A percentile compares a stretch with the other conserved stretches of the same genome.
Evolutionary conservation across 2,329 filamentous ascomycete species (phyloP).

Genomic region (Cladosporium sp.): DNA sequence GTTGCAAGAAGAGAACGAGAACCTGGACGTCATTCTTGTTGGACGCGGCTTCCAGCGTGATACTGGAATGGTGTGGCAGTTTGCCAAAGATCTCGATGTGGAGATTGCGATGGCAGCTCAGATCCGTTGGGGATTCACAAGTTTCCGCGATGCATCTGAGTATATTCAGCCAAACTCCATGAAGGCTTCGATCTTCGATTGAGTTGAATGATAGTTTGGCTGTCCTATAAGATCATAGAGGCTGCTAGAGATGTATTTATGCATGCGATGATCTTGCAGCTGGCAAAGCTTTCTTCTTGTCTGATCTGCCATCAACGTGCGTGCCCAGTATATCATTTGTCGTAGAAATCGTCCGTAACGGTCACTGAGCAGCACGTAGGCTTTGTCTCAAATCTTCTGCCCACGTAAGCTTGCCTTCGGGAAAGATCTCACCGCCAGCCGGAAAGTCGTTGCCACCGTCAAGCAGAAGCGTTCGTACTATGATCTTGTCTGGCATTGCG

Average conservation of each 20-base stretch:
- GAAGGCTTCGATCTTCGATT: constrained; percentile 12
- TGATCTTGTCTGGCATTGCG: constrained; percentile 42
- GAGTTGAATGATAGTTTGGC: neutral
- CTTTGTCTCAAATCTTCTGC: constrained; percentile 33
- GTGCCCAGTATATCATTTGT: neutral
- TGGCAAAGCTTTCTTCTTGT: neutral
- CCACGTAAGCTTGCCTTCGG: constrained; percentile 39
- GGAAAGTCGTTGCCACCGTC: constrained; percentile 39
- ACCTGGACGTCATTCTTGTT: constrained; percentile 69
- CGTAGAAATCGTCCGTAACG: neutral
- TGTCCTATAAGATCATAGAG: neutral
- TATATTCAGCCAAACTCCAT: constrained; percentile 25
- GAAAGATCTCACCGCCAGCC: constrained; percentile 41
- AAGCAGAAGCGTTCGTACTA: constrained; percentile 41
- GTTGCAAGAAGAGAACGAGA: constrained; percentile 45
- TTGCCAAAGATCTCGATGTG: constrained; percentile 71
- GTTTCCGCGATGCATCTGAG: constrained; percentile 41
- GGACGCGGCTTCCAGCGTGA: constrained; percentile 80
- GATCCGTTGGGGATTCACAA: constrained; percentile 59
- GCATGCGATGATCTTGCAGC: neutral
- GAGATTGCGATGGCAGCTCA: constrained; percentile 63
- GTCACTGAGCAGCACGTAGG: neutral
- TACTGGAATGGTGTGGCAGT: constrained; percentile 67
- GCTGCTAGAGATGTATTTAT: neutral
- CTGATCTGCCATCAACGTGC: neutral